Percentiles rank a stretch among this genome's conserved stretches.
phyloP scores from a whole-genome alignment of 2,329 filamentous ascomycete species.

The Fusarium siculi region DNA sequence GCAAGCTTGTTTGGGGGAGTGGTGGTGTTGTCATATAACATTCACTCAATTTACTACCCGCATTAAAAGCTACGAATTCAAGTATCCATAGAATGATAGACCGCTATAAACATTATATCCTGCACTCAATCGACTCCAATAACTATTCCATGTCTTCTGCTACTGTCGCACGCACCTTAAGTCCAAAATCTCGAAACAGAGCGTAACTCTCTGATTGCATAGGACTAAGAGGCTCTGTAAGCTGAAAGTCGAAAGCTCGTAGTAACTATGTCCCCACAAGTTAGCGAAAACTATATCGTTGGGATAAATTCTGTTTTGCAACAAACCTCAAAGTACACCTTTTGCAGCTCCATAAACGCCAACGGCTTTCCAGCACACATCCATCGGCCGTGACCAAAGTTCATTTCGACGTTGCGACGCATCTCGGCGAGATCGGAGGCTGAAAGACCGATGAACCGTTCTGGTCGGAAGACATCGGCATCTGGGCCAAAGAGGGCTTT shows the following conservation, averaged over 20 bases:
- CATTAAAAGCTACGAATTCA: rapidly evolving
- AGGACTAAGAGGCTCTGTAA: background rate
- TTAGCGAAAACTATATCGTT: rapidly evolving
- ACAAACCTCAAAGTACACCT: conserved; percentile 3
- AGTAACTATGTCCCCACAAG: background rate
- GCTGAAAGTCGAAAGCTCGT: background rate
- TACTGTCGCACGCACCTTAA: background rate
- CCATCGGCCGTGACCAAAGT: background rate
- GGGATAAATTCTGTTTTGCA: rapidly evolving
- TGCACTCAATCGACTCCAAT: rapidly evolving
- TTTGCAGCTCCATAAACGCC: conserved; percentile 1
- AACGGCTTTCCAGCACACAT: conserved; percentile 10
- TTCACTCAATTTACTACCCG: background rate
- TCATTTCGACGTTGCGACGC: conserved; percentile 11
- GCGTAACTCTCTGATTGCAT: background rate
- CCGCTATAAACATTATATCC: rapidly evolving
- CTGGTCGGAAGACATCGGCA: background rate
- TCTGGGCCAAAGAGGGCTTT: background rate
- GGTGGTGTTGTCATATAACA: background rate
- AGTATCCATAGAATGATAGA: rapidly evolving
- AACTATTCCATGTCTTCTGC: background rate
- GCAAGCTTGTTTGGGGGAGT: background rate
- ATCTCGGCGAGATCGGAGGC: background rate
- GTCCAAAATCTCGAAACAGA: background rate
- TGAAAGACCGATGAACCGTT: background rate